Evolutionary conservation across 345 rosid species (phyloP).

Genomic region (Clausena lansium): DNA sequence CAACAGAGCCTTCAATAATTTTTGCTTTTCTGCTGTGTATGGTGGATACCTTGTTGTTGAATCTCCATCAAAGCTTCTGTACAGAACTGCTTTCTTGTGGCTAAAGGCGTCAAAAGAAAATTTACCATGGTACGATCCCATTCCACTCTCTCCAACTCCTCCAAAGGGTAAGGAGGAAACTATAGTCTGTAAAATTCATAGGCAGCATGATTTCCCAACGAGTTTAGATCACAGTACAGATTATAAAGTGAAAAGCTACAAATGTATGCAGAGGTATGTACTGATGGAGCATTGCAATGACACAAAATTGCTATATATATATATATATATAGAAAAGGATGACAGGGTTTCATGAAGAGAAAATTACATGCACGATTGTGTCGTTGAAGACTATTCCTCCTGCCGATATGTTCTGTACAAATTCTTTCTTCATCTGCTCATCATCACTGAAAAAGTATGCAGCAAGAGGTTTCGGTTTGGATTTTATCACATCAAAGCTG

Average conservation of each 20-base stretch:
- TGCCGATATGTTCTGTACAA: conserved; percentile 50
- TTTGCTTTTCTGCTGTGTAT: conserved; percentile 53
- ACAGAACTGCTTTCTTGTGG: conserved; percentile 76
- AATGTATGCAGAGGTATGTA: no score
- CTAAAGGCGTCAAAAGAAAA: conserved; percentile 88
- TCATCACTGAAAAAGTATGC: conserved; percentile 73
- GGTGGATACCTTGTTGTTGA: conserved; percentile 71
- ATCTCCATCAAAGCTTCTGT: conserved; percentile 65
- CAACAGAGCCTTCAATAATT: conserved; percentile 50
- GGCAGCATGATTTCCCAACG: neutral
- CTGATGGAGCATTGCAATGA: neutral
- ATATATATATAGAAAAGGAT: neutral
- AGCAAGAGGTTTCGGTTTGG: conserved; percentile 51
- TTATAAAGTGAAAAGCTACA: neutral
- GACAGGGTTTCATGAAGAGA: neutral
- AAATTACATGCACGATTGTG: conserved; percentile 54
- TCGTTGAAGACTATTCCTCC: conserved; percentile 83
- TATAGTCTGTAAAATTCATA: conserved; percentile 44
- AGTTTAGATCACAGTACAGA: neutral
- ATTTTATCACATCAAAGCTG: conserved; percentile 36
- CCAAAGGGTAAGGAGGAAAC: conserved; percentile 68
- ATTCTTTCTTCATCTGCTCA: conserved; percentile 49
- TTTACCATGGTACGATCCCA: conserved; percentile 84
- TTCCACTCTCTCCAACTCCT: conserved; percentile 95
- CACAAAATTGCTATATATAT: neutral